A percentile compares a stretch with the other conserved stretches of the same genome.
Conservation (phyloP, 768 basidiomycete species). For the Lanmaoa pseudosensibilis region DNA sequence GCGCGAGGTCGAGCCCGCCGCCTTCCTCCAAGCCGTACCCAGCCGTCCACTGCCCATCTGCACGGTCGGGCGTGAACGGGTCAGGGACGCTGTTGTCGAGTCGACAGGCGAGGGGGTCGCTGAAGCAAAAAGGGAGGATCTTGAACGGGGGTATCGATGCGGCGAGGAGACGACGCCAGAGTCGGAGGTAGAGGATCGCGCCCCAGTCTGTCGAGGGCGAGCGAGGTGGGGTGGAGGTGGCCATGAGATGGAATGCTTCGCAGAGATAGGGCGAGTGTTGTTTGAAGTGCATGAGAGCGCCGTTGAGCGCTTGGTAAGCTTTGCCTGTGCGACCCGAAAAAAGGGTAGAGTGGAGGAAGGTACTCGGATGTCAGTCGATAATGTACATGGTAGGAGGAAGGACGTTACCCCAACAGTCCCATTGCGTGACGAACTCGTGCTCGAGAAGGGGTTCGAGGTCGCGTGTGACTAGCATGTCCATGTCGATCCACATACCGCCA, state of each 20-base stretch:
- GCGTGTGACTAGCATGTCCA: conserved; percentile 91
- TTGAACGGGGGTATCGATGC: conserved; percentile 81
- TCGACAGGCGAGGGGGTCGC: conserved; percentile 86
- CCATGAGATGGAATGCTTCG: conserved; percentile 93
- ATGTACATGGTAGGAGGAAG: neutral
- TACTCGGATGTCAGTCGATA: conserved; percentile 1
- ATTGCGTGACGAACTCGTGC: conserved; percentile 96
- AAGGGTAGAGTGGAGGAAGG: neutral
- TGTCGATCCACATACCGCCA: conserved; percentile 96
- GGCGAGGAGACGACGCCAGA: conserved; percentile 82
- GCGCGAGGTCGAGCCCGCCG: conserved; percentile 58
- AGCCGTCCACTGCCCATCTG: conserved; percentile 60
- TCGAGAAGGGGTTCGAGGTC: conserved; percentile 84
- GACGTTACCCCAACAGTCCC: conserved; percentile 91
- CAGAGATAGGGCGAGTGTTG: conserved; percentile 93
- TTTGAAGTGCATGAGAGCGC: conserved; percentile 92
- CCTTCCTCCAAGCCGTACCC: conserved; percentile 53
- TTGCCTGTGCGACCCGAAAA: conserved; percentile 48
- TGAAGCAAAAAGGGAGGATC: conserved; percentile 92
- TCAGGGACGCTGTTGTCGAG: conserved; percentile 91
- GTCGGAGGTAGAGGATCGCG: conserved; percentile 83
- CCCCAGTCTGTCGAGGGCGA: conserved; percentile 92
- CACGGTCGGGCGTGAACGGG: conserved; percentile 66
- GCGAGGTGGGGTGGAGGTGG: conserved; percentile 68
- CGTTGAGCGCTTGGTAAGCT: conserved; percentile 78